These are phyloP conservation scores for Aspergillus biplanus DNA, from an alignment of 495 filamentous ascomycete species.

Conservation along the genomic window DNA sequence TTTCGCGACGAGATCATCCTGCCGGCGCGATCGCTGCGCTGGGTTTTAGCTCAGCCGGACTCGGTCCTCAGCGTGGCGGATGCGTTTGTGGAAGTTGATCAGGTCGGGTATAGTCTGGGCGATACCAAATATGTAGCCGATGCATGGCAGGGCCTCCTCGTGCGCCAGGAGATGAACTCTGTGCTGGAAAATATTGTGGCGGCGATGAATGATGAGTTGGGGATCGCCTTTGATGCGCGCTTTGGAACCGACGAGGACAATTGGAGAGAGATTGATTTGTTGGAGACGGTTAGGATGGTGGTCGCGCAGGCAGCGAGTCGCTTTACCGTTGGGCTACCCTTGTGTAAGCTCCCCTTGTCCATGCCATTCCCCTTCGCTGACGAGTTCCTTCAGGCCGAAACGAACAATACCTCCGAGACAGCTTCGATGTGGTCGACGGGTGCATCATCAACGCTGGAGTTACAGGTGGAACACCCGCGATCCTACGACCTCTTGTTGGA, in stretches of 20 bases:
- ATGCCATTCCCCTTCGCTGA: too few species aligned
- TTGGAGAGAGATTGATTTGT: conserved; percentile 34
- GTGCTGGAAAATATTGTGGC: conserved; percentile 25
- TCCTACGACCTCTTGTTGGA: conserved; percentile 36
- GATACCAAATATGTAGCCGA: conserved; percentile 27
- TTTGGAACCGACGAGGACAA: conserved; percentile 33
- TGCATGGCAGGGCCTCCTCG: conserved; percentile 30
- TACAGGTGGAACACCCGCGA: conserved; percentile 25
- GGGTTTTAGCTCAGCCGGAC: conserved; percentile 32
- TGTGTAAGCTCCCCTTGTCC: conserved; percentile 33
- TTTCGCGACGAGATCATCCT: conserved; percentile 37
- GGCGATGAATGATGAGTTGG: conserved; percentile 34
- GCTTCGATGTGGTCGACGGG: conserved; percentile 25
- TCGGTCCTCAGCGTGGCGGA: conserved; percentile 27
- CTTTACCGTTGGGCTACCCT: conserved; percentile 42
- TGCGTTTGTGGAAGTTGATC: conserved; percentile 30
- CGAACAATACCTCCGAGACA: conserved; percentile 28
- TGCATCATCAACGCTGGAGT: conserved; percentile 32
- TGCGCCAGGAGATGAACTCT: conserved; percentile 30
- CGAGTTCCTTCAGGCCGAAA: conserved; percentile 27
- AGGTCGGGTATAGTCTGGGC: conserved; percentile 32
- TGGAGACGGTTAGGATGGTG: conserved; percentile 33
- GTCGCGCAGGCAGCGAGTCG: conserved; percentile 39
- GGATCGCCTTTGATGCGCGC: conserved; percentile 24
- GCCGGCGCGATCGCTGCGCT: conserved; percentile 25